A percentile compares a stretch with the other conserved stretches of the same genome.
These are phyloP conservation scores for Dictyostelium capitatum DNA, from an alignment of 78 protist species.

Conservation along the genomic window DNA sequence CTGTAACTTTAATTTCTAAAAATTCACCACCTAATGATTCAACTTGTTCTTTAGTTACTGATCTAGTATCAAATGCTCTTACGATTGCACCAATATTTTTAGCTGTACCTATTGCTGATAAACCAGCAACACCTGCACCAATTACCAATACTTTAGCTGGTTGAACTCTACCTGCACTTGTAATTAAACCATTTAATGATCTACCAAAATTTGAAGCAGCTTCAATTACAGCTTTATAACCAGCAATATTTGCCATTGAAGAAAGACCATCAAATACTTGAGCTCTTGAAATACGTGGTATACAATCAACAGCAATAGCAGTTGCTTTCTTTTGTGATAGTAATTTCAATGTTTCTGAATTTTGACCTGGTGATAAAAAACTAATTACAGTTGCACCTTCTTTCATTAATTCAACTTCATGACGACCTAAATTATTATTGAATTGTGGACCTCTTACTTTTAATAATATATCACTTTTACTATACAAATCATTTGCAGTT, in stretches of 20 bases:
- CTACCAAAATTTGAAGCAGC: constrained; percentile 90
- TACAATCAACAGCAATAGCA: constrained; percentile 94
- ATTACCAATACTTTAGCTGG: constrained; percentile 97
- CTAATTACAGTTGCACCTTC: constrained; percentile 80
- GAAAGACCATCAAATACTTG: constrained; percentile 97
- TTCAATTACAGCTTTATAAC: constrained; percentile 98
- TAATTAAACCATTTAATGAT: constrained; percentile 96
- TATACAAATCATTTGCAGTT: constrained; percentile 33
- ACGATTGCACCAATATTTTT: constrained; percentile 98
- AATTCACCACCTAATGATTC: constrained; percentile 98
- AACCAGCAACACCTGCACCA: constrained; percentile 99
- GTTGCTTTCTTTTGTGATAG: constrained; percentile 69
- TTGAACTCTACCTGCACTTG: constrained; percentile 98
- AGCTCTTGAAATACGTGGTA: constrained; percentile 95
- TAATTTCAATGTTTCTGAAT: constrained; percentile 23
- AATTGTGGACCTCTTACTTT: constrained; percentile 83
- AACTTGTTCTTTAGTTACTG: constrained; percentile 97
- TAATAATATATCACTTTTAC: constrained; percentile 70
- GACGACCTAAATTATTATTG: constrained; percentile 37
- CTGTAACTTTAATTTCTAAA: constrained; percentile 91
- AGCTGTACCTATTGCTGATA: constrained; percentile 96
- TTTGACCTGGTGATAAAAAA: constrained; percentile 80
- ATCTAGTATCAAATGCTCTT: constrained; percentile 97
- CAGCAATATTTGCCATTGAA: constrained; percentile 97
- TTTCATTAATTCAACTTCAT: constrained; percentile 72